Conservation (phyloP, 768 basidiomycete genomes). For the Galerina marginata region DNA sequence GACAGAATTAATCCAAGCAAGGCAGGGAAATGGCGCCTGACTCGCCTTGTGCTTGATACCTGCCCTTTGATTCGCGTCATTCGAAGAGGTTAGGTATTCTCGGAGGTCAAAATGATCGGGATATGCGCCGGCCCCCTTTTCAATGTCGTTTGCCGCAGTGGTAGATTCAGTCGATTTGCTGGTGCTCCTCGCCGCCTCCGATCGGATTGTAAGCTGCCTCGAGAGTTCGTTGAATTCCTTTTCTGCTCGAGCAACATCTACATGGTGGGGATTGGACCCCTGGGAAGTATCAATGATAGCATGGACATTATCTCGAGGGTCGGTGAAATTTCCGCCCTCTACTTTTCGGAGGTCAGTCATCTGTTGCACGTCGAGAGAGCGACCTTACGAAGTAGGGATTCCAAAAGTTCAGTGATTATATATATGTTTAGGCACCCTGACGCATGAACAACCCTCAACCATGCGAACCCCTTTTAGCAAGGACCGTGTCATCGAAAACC, state of each 20-base stretch:
- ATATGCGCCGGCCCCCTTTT: constrained; percentile 40
- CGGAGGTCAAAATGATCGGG: constrained; percentile 61
- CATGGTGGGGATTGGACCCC: constrained; percentile 32
- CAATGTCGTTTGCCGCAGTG: constrained; percentile 38
- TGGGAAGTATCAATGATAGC: constrained; percentile 4
- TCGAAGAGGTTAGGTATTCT: constrained; percentile 70
- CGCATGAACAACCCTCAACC: background rate
- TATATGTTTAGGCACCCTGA: constrained; percentile 1
- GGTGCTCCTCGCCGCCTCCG: constrained; percentile 25
- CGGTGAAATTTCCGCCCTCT: background rate
- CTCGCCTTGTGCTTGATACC: constrained; percentile 70
- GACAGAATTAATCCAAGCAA: background rate
- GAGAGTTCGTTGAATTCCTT: constrained; percentile 61
- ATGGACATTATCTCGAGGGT: too few relatives aligned
- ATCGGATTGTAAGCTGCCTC: constrained; percentile 42
- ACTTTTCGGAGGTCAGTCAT: constrained; percentile 8
- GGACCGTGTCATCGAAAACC: background rate
- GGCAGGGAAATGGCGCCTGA: background rate
- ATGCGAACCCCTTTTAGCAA: constrained; percentile 7
- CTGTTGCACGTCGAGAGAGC: background rate
- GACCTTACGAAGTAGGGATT: constrained; percentile 3
- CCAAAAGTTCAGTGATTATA: constrained; percentile 2
- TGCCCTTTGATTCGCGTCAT: constrained; percentile 66
- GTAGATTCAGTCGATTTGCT: constrained; percentile 35
- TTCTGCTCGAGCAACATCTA: constrained; percentile 58